Percentiles rank a stretch among this genome's conserved stretches.
Conservation (phyloP, 2,329 filamentous ascomycete species). For the Xylariaceae sp. region DNA sequence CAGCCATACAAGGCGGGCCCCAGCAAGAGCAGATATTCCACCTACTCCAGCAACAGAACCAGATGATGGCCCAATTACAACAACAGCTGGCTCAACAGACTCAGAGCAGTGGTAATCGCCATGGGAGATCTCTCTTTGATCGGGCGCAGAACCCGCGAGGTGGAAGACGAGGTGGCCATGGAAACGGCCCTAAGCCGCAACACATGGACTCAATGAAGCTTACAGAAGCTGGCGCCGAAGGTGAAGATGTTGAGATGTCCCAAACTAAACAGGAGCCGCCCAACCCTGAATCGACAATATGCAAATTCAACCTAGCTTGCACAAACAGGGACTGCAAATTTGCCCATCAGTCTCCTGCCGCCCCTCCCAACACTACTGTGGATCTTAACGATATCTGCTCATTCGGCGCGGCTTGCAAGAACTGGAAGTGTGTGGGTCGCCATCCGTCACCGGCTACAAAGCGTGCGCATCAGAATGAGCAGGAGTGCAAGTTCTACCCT, state of each 20-base stretch:
- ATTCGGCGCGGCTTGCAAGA: constrained; percentile 92
- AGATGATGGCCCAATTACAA: constrained; percentile 80
- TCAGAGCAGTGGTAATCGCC: constrained; percentile 51
- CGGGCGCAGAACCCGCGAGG: constrained; percentile 67
- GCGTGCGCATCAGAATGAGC: constrained; percentile 77
- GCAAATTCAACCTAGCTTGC: constrained; percentile 89
- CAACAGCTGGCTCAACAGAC: constrained; percentile 65
- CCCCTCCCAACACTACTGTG: constrained; percentile 75
- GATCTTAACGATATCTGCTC: constrained; percentile 82
- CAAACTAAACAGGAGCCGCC: constrained; percentile 58
- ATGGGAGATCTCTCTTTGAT: constrained; percentile 73
- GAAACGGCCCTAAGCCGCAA: constrained; percentile 45
- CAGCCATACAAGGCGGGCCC: constrained; percentile 56
- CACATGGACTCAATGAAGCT: constrained; percentile 43
- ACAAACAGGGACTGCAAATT: constrained; percentile 90
- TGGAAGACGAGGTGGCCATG: constrained; percentile 55
- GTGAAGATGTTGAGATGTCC: constrained; percentile 69
- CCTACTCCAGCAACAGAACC: constrained; percentile 84
- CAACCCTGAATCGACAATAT: constrained; percentile 72
- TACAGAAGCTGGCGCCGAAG: constrained; percentile 47
- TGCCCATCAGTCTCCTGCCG: constrained; percentile 92
- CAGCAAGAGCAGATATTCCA: constrained; percentile 77
- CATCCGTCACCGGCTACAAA: constrained; percentile 91
- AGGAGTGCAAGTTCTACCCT: constrained; percentile 89
- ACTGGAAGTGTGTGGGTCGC: constrained; percentile 87